These are phyloP conservation scores for Pilobolus umbonatus DNA, from an alignment of 192 early-diverging fungal genomes.

Conservation along the genomic window DNA sequence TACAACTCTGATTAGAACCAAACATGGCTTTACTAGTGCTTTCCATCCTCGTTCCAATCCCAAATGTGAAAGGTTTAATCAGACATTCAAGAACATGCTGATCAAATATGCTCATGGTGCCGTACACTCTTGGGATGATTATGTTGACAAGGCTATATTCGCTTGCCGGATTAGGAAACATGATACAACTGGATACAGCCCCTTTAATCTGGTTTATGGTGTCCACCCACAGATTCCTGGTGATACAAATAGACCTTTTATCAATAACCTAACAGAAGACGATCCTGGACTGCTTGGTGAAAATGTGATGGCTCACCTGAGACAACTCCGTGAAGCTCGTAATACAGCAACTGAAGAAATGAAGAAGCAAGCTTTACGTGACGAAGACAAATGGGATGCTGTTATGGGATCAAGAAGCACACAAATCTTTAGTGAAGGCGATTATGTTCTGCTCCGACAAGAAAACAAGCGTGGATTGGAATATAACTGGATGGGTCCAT, in stretches of 20 bases:
- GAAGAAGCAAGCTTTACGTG: not conserved
- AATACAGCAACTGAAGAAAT: not conserved
- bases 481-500: constrained; percentile 14
- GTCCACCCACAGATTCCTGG: constrained; percentile 13
- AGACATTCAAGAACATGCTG: constrained; percentile 1
- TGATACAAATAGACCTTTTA: not conserved
- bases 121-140: constrained; percentile 17
- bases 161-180: constrained; percentile 21
- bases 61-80: constrained; percentile 22
- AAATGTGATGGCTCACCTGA: not conserved
- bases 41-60: constrained; percentile 21
- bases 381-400: not conserved
- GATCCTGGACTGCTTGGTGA: not conserved
- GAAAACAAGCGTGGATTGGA: constrained; percentile 7
- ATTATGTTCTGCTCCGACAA: not conserved
- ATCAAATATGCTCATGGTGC: not conserved
- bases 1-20: not conserved
- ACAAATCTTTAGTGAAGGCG: not conserved
- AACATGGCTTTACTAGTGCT: constrained; percentile 15
- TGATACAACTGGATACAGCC: constrained; percentile 11
- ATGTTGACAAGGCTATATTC: constrained; percentile 14
- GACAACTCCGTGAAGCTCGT: not conserved
- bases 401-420: not conserved
- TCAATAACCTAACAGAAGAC: not conserved
- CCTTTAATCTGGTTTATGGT: constrained; percentile 21